These are phyloP conservation scores for Kwoniella pini DNA, from an alignment of 768 basidiomycete genomes.

Conservation along the genomic window DNA sequence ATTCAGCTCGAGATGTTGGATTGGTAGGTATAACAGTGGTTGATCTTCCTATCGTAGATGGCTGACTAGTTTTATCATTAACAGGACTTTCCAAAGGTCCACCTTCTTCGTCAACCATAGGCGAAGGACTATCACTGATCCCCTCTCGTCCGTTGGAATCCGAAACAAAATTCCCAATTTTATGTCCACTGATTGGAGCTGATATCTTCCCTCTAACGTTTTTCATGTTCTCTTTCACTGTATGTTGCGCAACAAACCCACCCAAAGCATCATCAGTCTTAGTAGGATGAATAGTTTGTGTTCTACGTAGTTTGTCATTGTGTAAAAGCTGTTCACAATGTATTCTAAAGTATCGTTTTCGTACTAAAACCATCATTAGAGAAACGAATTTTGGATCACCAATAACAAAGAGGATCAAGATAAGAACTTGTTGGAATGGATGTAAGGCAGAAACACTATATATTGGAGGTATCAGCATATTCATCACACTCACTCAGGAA, in stretches of 20 bases:
- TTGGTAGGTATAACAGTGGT: neutral
- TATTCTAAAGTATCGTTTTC: conserved; percentile 38
- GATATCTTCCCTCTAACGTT: conserved; percentile 8
- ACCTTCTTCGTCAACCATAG: conserved; percentile 5
- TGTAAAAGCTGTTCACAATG: conserved; percentile 40
- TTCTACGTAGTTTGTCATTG: conserved; percentile 31
- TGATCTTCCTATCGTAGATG: conserved; percentile 15
- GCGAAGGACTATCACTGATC: conserved; percentile 8
- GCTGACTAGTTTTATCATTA: neutral
- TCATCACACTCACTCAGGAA: neutral
- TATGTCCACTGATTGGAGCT: conserved; percentile 7
- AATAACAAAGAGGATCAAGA: conserved; percentile 18
- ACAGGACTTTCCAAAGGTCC: neutral
- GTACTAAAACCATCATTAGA: conserved; percentile 44
- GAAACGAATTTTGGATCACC: conserved; percentile 39
- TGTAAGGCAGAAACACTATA: conserved; percentile 33
- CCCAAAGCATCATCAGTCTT: neutral
- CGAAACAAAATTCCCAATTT: conserved; percentile 6
- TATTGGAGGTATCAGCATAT: neutral
- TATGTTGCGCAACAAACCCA: conserved; percentile 12
- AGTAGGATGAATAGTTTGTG: conserved; percentile 18
- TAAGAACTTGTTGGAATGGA: conserved; percentile 23
- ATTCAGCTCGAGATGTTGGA: neutral
- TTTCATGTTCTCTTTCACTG: conserved; percentile 5
- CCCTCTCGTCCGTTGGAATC: neutral